Conservation (phyloP, 1,139 yeast species). For the Arxiozyma slooffiae region DNA sequence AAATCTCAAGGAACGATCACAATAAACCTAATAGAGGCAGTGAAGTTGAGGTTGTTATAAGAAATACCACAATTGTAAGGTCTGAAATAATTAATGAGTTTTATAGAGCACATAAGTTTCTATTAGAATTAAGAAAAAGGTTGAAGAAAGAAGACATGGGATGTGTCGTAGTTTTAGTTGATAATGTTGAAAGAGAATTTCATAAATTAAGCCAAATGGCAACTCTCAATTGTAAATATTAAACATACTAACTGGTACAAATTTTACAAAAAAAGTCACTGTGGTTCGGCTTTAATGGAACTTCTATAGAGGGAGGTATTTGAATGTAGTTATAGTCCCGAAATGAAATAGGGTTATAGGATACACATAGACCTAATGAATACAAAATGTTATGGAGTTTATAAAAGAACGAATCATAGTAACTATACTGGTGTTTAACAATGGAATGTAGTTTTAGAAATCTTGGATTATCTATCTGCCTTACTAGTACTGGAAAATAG, state of each 20-base stretch:
- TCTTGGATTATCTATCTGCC: background rate
- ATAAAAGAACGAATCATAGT: background rate
- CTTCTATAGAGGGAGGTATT: constrained; percentile 61
- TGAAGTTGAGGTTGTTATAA: constrained; percentile 78
- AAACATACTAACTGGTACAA: constrained; percentile 9
- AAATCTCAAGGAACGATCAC: constrained; percentile 88
- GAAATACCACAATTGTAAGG: constrained; percentile 70
- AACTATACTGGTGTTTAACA: background rate
- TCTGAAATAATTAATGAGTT: constrained; percentile 77
- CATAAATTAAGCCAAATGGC: constrained; percentile 51
- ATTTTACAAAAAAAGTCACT: constrained; percentile 12
- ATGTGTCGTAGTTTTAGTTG: constrained; percentile 80
- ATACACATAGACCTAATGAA: background rate
- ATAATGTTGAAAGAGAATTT: constrained; percentile 71
- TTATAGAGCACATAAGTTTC: constrained; percentile 74
- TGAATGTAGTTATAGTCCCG: constrained; percentile 34
- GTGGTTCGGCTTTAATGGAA: constrained; percentile 62
- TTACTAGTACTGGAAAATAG: constrained; percentile 7
- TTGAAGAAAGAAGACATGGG: constrained; percentile 96
- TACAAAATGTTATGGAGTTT: background rate
- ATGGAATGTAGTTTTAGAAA: background rate
- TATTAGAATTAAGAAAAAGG: constrained; percentile 80
- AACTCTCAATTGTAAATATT: constrained; percentile 29
- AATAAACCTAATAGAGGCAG: constrained; percentile 91
- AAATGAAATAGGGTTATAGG: constrained; percentile 36